A percentile compares a stretch with the other conserved stretches of the same genome.
Conservation (phyloP, 129 eudicot species). For the Heracleum sosnowskyi region DNA sequence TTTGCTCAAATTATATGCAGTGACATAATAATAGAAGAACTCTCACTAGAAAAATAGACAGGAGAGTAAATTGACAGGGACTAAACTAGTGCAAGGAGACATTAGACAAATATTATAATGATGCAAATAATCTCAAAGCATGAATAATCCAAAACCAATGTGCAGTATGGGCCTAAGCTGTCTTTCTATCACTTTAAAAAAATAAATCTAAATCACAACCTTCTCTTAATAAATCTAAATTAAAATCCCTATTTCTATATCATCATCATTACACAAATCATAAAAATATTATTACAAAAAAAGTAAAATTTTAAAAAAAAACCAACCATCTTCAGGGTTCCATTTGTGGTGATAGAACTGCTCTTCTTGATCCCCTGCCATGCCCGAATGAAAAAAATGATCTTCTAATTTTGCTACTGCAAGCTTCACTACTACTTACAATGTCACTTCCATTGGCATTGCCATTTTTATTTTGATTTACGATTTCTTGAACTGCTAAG, state of each 20-base stretch:
- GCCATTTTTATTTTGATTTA: slow-evolving; percentile 19
- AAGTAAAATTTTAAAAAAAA: neutral
- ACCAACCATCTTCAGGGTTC: slow-evolving; percentile 21
- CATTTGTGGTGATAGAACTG: slow-evolving; percentile 46
- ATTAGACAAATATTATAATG: slow-evolving; percentile 1
- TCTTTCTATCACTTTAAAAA: neutral
- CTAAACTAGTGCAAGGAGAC: slow-evolving; percentile 4
- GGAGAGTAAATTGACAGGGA: neutral
- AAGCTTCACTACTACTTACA: slow-evolving; percentile 20
- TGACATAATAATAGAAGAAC: no score
- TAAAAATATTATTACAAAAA: neutral
- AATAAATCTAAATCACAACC: neutral
- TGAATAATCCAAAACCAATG: slow-evolving; percentile 26
- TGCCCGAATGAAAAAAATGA: slow-evolving; percentile 72
- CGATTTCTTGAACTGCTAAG: slow-evolving; percentile 55
- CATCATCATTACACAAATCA: neutral
- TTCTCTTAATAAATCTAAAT: neutral
- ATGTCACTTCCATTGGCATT: slow-evolving; percentile 17
- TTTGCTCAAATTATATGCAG: no score
- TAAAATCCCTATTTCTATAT: slow-evolving; percentile 13
- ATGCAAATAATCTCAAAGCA: slow-evolving; percentile 10
- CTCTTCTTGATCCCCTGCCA: slow-evolving; percentile 58
- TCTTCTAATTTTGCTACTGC: slow-evolving; percentile 40
- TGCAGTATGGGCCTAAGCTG: slow-evolving; percentile 1
- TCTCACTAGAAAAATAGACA: neutral